phyloP scores from a whole-genome alignment of 108 stramenopile species.

The Cyclotella distinguenda region DNA sequence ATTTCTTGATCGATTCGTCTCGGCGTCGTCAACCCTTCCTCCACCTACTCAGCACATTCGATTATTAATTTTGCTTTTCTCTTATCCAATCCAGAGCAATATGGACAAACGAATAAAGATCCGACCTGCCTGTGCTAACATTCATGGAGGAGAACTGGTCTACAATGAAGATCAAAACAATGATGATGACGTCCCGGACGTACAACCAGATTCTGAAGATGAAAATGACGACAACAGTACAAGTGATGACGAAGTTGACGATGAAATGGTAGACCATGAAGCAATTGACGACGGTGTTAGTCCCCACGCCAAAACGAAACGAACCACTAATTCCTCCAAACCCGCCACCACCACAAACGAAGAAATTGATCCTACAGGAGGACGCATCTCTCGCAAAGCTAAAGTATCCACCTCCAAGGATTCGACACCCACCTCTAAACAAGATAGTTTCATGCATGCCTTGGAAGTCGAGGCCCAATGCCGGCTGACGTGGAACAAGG shows the following conservation, averaged over 20 bases:
- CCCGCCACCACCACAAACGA: constrained; percentile 4
- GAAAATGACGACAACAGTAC: constrained; percentile 37
- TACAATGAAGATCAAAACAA: constrained; percentile 23
- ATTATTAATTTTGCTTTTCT: neutral
- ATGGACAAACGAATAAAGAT: constrained; percentile 61
- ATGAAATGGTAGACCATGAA: constrained; percentile 45
- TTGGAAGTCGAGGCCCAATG: constrained; percentile 93
- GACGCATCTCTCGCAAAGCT: constrained; percentile 41
- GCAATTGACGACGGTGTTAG: constrained; percentile 22
- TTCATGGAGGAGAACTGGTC: constrained; percentile 27
- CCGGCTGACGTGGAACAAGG: constrained; percentile 81
- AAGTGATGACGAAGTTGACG: constrained; percentile 47
- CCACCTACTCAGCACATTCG: neutral
- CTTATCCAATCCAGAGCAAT: no score
- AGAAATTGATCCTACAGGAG: constrained; percentile 30
- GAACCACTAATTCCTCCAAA: constrained; percentile 12
- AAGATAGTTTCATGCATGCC: constrained; percentile 89
- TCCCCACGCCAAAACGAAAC: constrained; percentile 28
- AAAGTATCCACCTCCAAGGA: constrained; percentile 29
- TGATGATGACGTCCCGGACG: constrained; percentile 12
- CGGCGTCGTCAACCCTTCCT: neutral
- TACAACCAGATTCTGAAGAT: constrained; percentile 29
- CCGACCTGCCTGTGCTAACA: constrained; percentile 57
- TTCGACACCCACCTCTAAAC: constrained; percentile 7
- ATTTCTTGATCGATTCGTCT: neutral